Evolutionary conservation across 192 early-diverging fungal genomes (phyloP).

Genomic region (Obelidium mucronatum): DNA sequence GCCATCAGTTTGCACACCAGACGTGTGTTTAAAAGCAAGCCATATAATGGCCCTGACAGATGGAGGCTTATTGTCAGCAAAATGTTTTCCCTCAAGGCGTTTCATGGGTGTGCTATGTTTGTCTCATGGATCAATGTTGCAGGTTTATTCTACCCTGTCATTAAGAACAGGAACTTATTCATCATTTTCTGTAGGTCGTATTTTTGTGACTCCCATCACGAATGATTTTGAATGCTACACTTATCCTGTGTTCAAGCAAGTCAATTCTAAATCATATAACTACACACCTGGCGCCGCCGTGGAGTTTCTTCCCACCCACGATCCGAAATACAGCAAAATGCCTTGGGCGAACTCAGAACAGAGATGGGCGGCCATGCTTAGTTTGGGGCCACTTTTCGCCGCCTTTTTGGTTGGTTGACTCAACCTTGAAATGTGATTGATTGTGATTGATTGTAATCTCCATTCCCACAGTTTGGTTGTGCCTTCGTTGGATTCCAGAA

Average conservation of each 20-base stretch:
- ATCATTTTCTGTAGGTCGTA: slow-evolving; percentile 19
- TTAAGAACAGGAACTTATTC: background rate
- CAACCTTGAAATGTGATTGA: background rate
- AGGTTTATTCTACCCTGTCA: slow-evolving; percentile 7
- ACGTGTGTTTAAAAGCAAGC: slow-evolving; percentile 16
- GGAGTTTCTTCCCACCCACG: slow-evolving; percentile 21
- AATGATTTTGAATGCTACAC: slow-evolving; percentile 48
- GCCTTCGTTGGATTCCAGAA: background rate
- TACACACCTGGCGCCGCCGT: background rate
- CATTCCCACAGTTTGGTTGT: background rate
- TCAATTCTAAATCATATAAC: slow-evolving; percentile 38
- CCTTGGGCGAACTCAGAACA: slow-evolving; percentile 47
- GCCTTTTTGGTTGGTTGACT: slow-evolving; percentile 18
- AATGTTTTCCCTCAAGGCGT: slow-evolving; percentile 45
- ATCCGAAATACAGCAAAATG: slow-evolving; percentile 40
- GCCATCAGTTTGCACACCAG: slow-evolving; percentile 46
- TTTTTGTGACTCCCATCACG: slow-evolving; percentile 44
- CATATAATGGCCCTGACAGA: background rate
- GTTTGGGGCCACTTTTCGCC: background rate
- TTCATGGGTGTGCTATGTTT: slow-evolving; percentile 51
- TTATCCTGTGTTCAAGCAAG: slow-evolving; percentile 44
- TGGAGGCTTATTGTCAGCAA: slow-evolving; percentile 5
- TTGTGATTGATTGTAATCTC: no score
- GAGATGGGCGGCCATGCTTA: slow-evolving; percentile 17
- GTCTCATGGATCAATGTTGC: slow-evolving; percentile 51